Conservation (phyloP, 306 rosid species). For the Rosa lucieae region DNA sequence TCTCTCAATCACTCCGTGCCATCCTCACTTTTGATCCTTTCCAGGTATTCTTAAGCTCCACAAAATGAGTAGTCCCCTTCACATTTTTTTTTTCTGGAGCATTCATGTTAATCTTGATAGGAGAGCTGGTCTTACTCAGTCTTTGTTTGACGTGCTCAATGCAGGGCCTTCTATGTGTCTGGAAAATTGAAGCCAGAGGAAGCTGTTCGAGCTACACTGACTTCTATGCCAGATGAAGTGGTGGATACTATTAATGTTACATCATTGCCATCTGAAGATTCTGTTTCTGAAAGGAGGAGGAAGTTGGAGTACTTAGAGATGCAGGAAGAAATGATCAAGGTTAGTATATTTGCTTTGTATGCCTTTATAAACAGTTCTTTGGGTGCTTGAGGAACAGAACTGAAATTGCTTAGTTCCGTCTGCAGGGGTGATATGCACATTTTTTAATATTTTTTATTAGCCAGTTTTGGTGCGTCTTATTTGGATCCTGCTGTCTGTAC, state of each 20-base stretch:
- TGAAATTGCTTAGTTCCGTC: background rate
- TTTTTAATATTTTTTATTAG: background rate
- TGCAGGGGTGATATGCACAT: background rate
- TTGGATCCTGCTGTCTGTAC: conserved; percentile 17
- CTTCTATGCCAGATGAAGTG: conserved; percentile 97
- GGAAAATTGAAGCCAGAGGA: conserved; percentile 87
- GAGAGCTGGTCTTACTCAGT: background rate
- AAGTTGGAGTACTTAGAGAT: conserved; percentile 86
- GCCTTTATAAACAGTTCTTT: conserved; percentile 3
- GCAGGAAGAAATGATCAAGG: conserved; percentile 97
- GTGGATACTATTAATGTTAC: conserved; percentile 90
- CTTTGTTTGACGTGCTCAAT: conserved; percentile 18
- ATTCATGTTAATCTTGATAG: background rate
- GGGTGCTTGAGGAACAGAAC: background rate
- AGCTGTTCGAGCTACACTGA: conserved; percentile 79
- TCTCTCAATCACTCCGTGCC: conserved; percentile 93
- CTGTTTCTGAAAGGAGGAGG: conserved; percentile 91
- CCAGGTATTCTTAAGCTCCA: conserved; percentile 59
- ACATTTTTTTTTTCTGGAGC: background rate
- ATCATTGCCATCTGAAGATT: conserved; percentile 84
- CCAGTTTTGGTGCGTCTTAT: conserved; percentile 21
- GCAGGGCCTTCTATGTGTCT: conserved; percentile 83
- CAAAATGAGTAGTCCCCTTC: background rate
- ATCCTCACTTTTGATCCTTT: conserved; percentile 95
- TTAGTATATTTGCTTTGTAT: conserved; percentile 28